Conservation (phyloP, 2,329 filamentous ascomycete species). For the Ophiocordyceps camponoti-saundersi region DNA sequence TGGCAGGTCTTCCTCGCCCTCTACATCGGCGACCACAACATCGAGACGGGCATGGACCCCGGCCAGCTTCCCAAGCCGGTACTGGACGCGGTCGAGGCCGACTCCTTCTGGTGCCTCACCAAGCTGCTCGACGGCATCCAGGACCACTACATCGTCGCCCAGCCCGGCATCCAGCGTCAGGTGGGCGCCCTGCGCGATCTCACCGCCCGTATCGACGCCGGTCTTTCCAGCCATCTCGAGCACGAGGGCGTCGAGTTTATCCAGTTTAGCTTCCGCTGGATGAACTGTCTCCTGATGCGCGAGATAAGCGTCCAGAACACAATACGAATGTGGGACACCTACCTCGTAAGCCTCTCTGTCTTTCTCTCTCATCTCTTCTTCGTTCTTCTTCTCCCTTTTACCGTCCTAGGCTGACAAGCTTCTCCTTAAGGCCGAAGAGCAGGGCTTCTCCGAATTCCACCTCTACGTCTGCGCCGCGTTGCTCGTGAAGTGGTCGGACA, state of each 20-base stretch:
- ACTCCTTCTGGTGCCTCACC: constrained; percentile 96
- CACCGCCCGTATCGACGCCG: constrained; percentile 73
- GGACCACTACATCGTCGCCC: constrained; percentile 96
- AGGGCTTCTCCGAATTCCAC: constrained; percentile 96
- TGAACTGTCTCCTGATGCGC: constrained; percentile 97
- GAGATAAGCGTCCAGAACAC: constrained; percentile 94
- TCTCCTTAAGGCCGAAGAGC: constrained; percentile 66
- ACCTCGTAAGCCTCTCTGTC: constrained; percentile 49
- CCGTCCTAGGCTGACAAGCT: background rate
- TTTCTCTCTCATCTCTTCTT: background rate
- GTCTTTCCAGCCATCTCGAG: constrained; percentile 75
- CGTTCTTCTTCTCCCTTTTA: background rate
- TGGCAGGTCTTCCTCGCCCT: constrained; percentile 93
- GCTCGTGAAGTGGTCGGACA: constrained; percentile 93
- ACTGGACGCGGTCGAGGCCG: constrained; percentile 89
- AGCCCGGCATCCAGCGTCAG: constrained; percentile 90
- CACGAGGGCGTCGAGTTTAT: constrained; percentile 92
- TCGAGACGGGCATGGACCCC: constrained; percentile 91
- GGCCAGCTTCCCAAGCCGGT: constrained; percentile 83
- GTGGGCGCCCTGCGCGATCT: constrained; percentile 79
- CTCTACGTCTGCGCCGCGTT: constrained; percentile 97
- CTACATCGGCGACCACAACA: constrained; percentile 87
- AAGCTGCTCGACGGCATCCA: constrained; percentile 98
- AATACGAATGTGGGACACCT: constrained; percentile 99
- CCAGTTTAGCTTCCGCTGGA: constrained; percentile 98